Evolutionary conservation across 345 rosid genomes (phyloP).

Genomic region (Eucalyptus virginea): DNA sequence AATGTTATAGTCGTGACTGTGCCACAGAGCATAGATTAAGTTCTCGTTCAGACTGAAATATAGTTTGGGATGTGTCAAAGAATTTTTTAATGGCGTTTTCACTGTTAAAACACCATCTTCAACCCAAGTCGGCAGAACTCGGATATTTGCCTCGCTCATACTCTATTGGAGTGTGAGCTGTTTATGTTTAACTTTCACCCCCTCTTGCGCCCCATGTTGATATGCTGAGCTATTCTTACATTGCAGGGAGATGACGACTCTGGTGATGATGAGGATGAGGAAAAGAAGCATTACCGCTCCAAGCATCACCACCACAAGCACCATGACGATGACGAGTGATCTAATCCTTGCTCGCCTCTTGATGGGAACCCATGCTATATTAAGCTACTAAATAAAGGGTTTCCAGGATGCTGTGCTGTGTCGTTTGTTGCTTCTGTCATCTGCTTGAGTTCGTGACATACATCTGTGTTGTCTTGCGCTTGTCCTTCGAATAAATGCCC

Average conservation of each 20-base stretch:
- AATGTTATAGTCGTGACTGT: background rate
- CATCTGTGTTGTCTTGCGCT: background rate
- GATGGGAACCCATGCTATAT: slow-evolving; percentile 15
- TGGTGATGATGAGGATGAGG: slow-evolving; percentile 40
- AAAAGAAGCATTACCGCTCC: slow-evolving; percentile 26
- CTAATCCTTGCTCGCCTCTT: background rate
- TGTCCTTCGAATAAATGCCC: background rate
- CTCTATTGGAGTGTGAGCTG: background rate
- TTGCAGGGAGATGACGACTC: slow-evolving; percentile 46
- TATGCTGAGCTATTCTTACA: background rate
- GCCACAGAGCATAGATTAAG: background rate
- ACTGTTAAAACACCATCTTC: background rate
- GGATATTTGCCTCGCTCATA: background rate
- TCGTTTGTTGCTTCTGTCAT: background rate
- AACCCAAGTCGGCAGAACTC: background rate
- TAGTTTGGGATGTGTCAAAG: background rate
- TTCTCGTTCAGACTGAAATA: background rate
- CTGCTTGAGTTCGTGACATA: background rate
- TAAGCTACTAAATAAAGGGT: slow-evolving; percentile 34
- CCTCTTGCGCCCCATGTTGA: background rate
- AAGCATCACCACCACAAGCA: slow-evolving; percentile 44
- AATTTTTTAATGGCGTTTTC: background rate
- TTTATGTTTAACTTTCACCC: background rate
- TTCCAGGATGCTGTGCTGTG: background rate
- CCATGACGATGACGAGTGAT: slow-evolving; percentile 60